Evolutionary conservation across 129 eudicot genomes (phyloP).

Genomic region (Flaveria robusta): DNA sequence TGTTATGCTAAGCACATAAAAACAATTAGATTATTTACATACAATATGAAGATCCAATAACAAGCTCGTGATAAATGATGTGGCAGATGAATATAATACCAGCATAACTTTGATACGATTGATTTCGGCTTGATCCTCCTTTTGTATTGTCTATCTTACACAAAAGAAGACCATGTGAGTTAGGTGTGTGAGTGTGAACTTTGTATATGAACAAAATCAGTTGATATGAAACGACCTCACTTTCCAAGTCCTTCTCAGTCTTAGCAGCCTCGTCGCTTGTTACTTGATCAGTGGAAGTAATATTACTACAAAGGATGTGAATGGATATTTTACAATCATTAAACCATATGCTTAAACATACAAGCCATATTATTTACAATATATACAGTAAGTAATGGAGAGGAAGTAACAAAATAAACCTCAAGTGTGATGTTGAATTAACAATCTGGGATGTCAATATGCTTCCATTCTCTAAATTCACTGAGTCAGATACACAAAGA

Average conservation of each 20-base stretch:
- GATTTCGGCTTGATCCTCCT: slow-evolving; percentile 62
- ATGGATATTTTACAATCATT: background rate
- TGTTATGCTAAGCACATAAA: slow-evolving; percentile 65
- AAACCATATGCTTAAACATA: background rate
- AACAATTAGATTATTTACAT: slow-evolving; percentile 10
- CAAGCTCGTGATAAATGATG: slow-evolving; percentile 9
- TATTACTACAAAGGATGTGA: slow-evolving; percentile 32
- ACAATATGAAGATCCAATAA: slow-evolving; percentile 16
- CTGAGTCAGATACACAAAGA: slow-evolving; percentile 24
- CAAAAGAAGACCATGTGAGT: slow-evolving; percentile 20
- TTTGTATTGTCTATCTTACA: slow-evolving; percentile 41
- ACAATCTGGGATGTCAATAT: slow-evolving; percentile 40
- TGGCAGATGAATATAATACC: slow-evolving; percentile 46
- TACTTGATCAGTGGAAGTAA: slow-evolving; percentile 38
- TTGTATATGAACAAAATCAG: slow-evolving; percentile 7
- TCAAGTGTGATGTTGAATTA: slow-evolving; percentile 35
- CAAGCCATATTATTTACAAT: background rate
- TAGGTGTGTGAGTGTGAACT: background rate
- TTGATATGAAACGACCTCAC: slow-evolving; percentile 44
- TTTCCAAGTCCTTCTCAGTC: slow-evolving; percentile 33
- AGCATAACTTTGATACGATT: slow-evolving; percentile 76
- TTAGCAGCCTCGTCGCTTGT: slow-evolving; percentile 27
- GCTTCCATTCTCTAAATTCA: slow-evolving; percentile 30
- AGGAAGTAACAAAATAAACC: slow-evolving; percentile 41
- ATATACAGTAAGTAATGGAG: background rate